phyloP scores from a whole-genome alignment of 2,329 filamentous ascomycete genomes.

The Neospermospora avenae region DNA sequence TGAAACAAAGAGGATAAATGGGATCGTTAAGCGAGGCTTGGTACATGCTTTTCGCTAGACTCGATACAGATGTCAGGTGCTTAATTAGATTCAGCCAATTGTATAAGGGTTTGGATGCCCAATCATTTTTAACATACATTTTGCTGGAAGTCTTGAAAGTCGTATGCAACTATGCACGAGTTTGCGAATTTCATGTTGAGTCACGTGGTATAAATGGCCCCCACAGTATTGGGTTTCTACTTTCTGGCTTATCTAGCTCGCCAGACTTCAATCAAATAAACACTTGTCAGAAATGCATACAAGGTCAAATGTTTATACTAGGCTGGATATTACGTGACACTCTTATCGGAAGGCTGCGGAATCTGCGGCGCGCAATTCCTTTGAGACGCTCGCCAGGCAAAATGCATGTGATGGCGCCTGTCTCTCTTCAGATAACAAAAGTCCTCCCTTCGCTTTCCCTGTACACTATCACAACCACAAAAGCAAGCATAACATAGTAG shows the following conservation, averaged over 20 bases:
- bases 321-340: neutral
- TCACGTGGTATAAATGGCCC: no score
- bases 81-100: neutral
- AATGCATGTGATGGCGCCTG: neutral
- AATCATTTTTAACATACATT: neutral
- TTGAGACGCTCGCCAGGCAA: neutral
- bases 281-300: no score
- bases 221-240: no score
- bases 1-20: neutral
- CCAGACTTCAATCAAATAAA: no score
- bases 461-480: neutral
- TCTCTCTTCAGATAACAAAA: neutral
- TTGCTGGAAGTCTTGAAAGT: neutral
- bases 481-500: neutral
- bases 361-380: neutral
- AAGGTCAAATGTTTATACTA: neutral
- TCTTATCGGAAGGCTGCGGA: neutral
- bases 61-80: neutral
- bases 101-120: no score
- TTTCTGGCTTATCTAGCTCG: no score
- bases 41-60: neutral
- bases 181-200: no score
- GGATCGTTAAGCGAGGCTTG: neutral
- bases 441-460: neutral
- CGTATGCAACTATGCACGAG: no score